These are phyloP conservation scores for Lachnellula willkommii DNA, from an alignment of 2,329 filamentous ascomycete species.

Conservation along the genomic window DNA sequence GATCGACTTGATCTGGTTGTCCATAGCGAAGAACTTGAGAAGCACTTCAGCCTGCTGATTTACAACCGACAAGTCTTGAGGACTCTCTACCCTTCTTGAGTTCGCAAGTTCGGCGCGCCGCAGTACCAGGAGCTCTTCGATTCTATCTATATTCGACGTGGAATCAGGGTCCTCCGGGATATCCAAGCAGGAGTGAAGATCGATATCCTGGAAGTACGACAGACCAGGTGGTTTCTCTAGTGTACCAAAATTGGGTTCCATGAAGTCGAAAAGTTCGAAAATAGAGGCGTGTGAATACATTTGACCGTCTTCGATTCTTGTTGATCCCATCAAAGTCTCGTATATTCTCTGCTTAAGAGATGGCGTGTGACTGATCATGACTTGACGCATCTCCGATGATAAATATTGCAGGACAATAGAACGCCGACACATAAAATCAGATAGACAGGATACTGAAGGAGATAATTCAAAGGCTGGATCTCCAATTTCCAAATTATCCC, in stretches of 20 bases:
- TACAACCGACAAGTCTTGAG: conserved; percentile 45
- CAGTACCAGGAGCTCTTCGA: conserved; percentile 68
- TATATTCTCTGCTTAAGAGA: conserved; percentile 64
- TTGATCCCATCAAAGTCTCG: conserved; percentile 72
- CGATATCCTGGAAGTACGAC: conserved; percentile 58
- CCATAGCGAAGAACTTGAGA: conserved; percentile 54
- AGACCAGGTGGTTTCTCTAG: conserved; percentile 47
- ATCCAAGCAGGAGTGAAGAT: conserved; percentile 60
- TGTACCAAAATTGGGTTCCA: conserved; percentile 55
- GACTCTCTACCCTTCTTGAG: conserved; percentile 43
- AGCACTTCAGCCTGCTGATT: conserved; percentile 57
- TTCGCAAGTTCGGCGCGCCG: conserved; percentile 58
- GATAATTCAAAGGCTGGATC: conserved; percentile 64
- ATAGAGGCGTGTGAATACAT: conserved; percentile 63
- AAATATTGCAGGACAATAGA: conserved; percentile 79
- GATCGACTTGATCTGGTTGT: conserved; percentile 59
- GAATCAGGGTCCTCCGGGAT: conserved; percentile 51
- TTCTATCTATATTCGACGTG: conserved; percentile 64
- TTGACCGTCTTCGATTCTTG: conserved; percentile 59
- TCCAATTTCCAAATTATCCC: conserved; percentile 63
- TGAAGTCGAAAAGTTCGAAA: conserved; percentile 91
- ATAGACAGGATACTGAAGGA: conserved; percentile 22
- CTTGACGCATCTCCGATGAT: conserved; percentile 74
- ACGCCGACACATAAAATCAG: conserved; percentile 70
- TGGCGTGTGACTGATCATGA: conserved; percentile 64